Evolutionary conservation across 768 basidiomycete species (phyloP), one percentile per base, ranked within the genome.

Genomic region (Lentinus brumalis): DNA sequence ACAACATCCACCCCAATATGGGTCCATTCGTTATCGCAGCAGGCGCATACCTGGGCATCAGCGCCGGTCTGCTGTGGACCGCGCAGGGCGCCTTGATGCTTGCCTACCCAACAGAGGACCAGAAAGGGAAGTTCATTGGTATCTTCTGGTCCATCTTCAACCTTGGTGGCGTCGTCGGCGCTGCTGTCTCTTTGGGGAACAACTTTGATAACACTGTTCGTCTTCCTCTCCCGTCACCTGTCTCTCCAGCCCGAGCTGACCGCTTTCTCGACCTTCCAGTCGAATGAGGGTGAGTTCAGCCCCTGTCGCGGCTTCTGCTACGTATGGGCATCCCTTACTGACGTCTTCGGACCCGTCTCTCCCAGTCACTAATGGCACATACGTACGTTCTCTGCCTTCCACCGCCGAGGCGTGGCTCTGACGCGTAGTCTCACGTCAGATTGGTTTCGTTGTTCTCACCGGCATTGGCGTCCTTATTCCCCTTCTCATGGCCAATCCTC

Each of bases 61-160:
- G 87, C 67, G 91, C 83, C 14, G 83, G 79, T 15, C 69, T 94
- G 46, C 76, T 93, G 8, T 93, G 92, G 92, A 88, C 91, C 0
- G 89, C 91, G 0, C 91, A 94, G 68, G 92, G 91, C n/a, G 87
- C 85, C 16, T 76, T 94, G 60, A 92, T 93, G 86, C 75, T 94
- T 73, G 84, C 89, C 5, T 94, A 94, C 72, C 89, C 91, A 0
- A 91, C 89, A 0, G 91, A 94, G 70, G 69, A 73, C 49, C 84
- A 93, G 70, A 94, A 94, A 72, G 91, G 91, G 15, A 76, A 74
- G 35, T 92, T 81, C 73, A 91, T 94, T 53, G 86, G 82, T 42
- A 83, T 91, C 49, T 94, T 93, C 75, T 94, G 92, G 92, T 75
- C 82, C 46, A 89, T 93, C 62, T 94, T 94, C 77, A 92, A 93